These are phyloP conservation scores for Discostella pseudostelligera DNA, from an alignment of 108 stramenopile species.

Conservation along the genomic window DNA sequence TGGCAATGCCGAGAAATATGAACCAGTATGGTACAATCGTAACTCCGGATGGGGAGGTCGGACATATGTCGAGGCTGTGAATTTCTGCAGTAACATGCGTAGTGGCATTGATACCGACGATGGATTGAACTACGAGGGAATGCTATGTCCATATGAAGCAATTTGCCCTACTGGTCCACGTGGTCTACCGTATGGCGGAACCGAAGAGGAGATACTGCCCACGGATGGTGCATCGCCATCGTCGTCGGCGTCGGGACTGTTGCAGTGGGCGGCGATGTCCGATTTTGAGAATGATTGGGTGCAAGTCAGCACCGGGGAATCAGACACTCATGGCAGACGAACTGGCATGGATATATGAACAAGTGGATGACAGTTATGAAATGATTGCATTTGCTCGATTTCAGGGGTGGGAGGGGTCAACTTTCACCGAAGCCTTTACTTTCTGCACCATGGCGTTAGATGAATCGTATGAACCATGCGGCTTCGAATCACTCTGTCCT, in stretches of 20 bases:
- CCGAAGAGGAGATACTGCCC: slow-evolving; percentile 39
- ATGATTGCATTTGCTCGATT: not conserved
- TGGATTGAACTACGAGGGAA: no score
- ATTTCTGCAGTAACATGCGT: slow-evolving; percentile 8
- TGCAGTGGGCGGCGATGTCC: slow-evolving; percentile 12
- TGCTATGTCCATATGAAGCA: slow-evolving; percentile 8
- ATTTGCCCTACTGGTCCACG: not conserved
- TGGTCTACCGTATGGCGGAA: not conserved
- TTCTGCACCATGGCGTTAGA: no score
- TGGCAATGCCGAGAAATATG: not conserved
- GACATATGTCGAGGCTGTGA: slow-evolving; percentile 13
- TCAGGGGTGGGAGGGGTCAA: no score
- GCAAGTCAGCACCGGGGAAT: slow-evolving; percentile 4
- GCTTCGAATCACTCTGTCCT: slow-evolving; percentile 15
- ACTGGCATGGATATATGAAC: no score
- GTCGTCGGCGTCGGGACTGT: no score
- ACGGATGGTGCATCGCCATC: no score
- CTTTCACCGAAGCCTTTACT: no score
- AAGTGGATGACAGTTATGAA: not conserved
- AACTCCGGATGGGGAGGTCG: slow-evolving; percentile 18
- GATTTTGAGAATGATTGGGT: slow-evolving; percentile 14
- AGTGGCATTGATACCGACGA: not conserved
- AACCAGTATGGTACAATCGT: slow-evolving; percentile 20
- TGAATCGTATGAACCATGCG: no score
- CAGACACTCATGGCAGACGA: slow-evolving; percentile 1